phyloP scores from a whole-genome alignment of 2,329 filamentous ascomycete genomes.

The Diaporthe caulivora region DNA sequence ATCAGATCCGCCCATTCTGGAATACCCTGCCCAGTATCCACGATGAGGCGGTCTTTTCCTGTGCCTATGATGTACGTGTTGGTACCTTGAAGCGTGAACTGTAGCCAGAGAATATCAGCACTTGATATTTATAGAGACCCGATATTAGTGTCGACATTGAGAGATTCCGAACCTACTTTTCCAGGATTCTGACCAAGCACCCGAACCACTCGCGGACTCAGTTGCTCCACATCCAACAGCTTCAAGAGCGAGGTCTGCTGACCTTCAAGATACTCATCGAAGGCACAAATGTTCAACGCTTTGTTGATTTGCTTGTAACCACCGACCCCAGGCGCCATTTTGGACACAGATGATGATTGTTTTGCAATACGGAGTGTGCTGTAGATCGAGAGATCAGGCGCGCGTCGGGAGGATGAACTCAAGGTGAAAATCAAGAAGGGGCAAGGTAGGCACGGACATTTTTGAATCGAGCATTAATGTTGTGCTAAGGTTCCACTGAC shows the following conservation, averaged over 20 bases:
- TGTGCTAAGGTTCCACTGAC: no score
- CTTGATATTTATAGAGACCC: no score
- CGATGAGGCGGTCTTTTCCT: conserved; percentile 71
- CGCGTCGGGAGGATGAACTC: no score
- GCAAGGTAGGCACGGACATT: no score
- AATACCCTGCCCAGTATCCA: conserved; percentile 80
- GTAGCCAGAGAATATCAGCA: no score
- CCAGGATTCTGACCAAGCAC: conserved; percentile 59
- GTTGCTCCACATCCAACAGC: conserved; percentile 49
- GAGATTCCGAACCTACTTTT: conserved; percentile 47
- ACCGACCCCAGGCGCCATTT: conserved; percentile 40
- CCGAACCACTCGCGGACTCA: conserved; percentile 56
- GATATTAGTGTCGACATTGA: no score
- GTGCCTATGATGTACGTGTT: conserved; percentile 83
- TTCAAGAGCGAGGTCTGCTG: conserved; percentile 53
- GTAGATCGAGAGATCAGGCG: no score
- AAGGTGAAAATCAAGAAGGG: no score
- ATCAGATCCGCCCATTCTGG: conserved; percentile 66
- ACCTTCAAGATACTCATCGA: conserved; percentile 59
- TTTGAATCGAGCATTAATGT: no score
- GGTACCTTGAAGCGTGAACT: conserved; percentile 72
- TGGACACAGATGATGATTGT: conserved; percentile 33
- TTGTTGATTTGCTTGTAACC: conserved; percentile 62
- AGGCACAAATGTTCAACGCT: conserved; percentile 58
- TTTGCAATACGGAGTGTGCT: no score